Conservation (phyloP, 163 green algal species). For the Coccomyxa subellipsoidea region DNA sequence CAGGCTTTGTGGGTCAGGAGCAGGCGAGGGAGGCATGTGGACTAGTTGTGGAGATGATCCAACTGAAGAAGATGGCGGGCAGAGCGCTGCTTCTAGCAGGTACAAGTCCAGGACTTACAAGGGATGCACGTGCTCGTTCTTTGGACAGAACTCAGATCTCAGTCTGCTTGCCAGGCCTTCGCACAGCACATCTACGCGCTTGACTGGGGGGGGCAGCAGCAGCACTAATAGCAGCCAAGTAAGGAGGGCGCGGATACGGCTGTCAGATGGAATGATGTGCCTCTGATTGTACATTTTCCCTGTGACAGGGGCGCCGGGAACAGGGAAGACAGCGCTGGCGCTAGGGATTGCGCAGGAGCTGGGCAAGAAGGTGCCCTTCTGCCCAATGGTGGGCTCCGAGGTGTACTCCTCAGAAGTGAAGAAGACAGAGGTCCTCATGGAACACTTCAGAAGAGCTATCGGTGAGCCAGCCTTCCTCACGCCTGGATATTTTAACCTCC, state of each 20-base stretch:
- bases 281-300: not conserved
- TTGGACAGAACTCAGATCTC: no score
- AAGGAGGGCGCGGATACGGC: no score
- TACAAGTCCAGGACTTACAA: not conserved
- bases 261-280: no score
- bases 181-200: no score
- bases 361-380: constrained; percentile 96
- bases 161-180: no score
- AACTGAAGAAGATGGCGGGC: constrained; percentile 97
- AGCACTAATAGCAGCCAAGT: no score
- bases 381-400: constrained; percentile 98
- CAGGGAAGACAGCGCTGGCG: constrained; percentile 96
- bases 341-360: constrained; percentile 97
- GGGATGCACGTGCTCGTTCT: not conserved
- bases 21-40: constrained; percentile 91
- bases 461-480: constrained; percentile 43
- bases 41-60: constrained; percentile 98
- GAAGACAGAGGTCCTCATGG: constrained; percentile 99
- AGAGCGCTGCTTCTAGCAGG: constrained; percentile 88
- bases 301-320: constrained; percentile 85
- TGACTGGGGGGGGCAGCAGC: no score
- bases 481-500: not conserved
- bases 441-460: constrained; percentile 97
- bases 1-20: constrained; percentile 95
- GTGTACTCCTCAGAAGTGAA: constrained; percentile 99